Evolutionary conservation across 225 moss, liverwort and hornwort species (phyloP).

Genomic region (Pseudisothecium myosuroides): DNA sequence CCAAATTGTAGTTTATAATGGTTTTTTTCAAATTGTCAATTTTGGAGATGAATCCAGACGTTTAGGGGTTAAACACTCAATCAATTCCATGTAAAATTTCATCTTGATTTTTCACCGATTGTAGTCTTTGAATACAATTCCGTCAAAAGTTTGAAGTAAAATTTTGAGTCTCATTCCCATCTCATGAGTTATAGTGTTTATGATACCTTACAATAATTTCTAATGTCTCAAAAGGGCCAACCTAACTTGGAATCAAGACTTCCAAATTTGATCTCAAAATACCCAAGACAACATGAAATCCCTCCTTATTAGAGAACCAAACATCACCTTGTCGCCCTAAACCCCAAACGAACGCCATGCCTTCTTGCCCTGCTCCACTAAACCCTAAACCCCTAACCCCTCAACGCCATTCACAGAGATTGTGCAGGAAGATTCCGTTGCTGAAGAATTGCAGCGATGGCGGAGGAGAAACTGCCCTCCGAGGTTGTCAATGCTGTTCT

Average conservation of each 20-base stretch:
- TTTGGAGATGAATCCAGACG: no score
- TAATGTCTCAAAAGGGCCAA: background rate
- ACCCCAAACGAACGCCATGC: background rate
- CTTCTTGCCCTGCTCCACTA: background rate
- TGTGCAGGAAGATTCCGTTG: background rate
- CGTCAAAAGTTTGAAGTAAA: background rate
- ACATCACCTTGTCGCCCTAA: background rate
- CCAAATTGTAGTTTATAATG: no score
- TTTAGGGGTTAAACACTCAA: background rate
- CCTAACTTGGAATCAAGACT: background rate
- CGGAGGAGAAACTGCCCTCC: background rate
- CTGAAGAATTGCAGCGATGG: background rate
- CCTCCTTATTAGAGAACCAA: background rate
- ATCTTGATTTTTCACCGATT: background rate
- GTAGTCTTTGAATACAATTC: fast-evolving
- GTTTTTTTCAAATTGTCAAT: no score
- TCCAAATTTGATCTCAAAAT: background rate
- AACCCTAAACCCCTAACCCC: background rate
- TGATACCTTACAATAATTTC: fast-evolving
- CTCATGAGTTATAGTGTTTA: background rate
- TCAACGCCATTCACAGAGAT: background rate
- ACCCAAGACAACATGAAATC: background rate
- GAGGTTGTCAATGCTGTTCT: background rate
- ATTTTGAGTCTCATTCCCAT: background rate
- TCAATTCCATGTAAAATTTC: background rate